A percentile compares a stretch with the other conserved stretches of the same genome.
Conservation (phyloP, 2,329 filamentous ascomycete species). For the Penicillium rolfsii region DNA sequence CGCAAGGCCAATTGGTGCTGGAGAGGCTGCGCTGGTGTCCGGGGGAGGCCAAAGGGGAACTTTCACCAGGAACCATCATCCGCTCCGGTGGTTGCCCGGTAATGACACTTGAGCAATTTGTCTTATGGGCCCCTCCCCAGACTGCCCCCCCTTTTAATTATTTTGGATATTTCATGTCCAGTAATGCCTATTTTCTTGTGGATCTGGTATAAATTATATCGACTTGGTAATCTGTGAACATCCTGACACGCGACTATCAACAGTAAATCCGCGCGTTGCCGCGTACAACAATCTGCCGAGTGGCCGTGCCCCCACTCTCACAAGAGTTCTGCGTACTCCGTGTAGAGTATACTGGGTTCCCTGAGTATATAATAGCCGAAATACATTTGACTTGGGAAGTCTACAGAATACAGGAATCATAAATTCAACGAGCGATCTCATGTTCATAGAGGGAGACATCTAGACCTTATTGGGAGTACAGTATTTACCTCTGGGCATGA, state of each 20-base stretch:
- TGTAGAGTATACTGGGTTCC: neutral
- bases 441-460: neutral
- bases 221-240: neutral
- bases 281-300: neutral
- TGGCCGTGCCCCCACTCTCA: neutral
- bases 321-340: neutral
- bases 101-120: neutral
- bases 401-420: neutral
- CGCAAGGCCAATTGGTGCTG: conserved; percentile 16
- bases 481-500: neutral
- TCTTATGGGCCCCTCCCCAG: neutral
- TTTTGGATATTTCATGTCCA: neutral
- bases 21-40: conserved; percentile 2
- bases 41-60: conserved; percentile 17
- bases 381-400: neutral
- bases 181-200: neutral
- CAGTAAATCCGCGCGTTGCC: conserved; percentile 1
- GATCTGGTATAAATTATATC: neutral
- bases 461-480: neutral
- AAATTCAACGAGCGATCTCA: neutral
- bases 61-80: conserved; percentile 12
- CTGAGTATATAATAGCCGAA: neutral
- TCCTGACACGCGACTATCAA: neutral
- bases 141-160: neutral
- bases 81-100: conserved; percentile 16